phyloP scores from a whole-genome alignment of 1,284 basidiomycete species.

The Pseudozyma hubeiensis region DNA sequence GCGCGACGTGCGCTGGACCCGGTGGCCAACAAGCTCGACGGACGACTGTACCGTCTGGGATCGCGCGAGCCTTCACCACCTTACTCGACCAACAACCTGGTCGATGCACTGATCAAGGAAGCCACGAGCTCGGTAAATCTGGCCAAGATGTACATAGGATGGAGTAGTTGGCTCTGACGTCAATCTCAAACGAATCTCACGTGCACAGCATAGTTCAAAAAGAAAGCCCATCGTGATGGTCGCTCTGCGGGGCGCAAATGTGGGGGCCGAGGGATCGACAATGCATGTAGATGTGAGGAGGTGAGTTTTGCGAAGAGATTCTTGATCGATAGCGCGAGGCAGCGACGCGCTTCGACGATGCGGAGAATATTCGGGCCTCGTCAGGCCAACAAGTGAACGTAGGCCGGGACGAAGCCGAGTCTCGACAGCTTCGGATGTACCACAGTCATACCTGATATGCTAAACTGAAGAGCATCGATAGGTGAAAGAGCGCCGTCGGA shows the following conservation, averaged over 20 bases:
- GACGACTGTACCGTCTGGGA: constrained; percentile 53
- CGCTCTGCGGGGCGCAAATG: neutral
- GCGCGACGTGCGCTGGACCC: constrained; percentile 64
- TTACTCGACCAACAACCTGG: constrained; percentile 64
- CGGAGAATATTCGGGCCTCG: too few species aligned
- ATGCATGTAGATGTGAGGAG: constrained; percentile 9
- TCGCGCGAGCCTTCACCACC: constrained; percentile 47
- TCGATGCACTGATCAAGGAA: constrained; percentile 66
- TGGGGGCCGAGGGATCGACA: constrained; percentile 9
- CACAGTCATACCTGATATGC: too few species aligned
- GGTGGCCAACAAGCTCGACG: constrained; percentile 64
- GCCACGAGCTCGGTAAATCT: constrained; percentile 60
- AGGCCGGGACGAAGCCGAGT: too few species aligned
- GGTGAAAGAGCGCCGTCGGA: too few species aligned
- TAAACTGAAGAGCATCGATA: too few species aligned
- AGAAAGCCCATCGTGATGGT: neutral
- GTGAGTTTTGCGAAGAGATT: neutral
- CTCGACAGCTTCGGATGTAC: too few species aligned
- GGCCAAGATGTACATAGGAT: constrained; percentile 65
- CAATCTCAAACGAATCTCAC: neutral
- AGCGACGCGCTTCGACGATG: neutral
- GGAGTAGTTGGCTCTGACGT: constrained; percentile 53
- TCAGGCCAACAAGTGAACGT: too few species aligned
- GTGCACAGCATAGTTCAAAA: neutral
- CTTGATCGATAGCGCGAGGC: neutral